Evolutionary conservation across 345 rosid genomes (phyloP), one percentile per base, ranked within the genome.

Genomic region (Lumnitzera racemosa): DNA sequence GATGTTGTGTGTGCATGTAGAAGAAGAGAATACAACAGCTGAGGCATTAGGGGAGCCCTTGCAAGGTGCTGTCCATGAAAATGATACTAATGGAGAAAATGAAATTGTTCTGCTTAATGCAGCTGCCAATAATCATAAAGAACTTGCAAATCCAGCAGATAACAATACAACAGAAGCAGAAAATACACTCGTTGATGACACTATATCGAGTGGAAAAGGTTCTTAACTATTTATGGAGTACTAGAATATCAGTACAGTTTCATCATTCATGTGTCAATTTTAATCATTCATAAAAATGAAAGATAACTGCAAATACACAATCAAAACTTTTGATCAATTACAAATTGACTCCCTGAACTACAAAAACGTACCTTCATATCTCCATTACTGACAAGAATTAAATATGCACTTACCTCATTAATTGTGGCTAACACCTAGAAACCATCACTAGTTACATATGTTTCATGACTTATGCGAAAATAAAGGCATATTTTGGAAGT

Each of bases 51-150:
- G 29, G 36, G 60, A 52, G 41, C 64, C 59, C 23, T 15, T 36
- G 51, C 60, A 70, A 14, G 80, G 68, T 59, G 41, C 70, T 58
- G 61, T 17, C 36, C 47, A 14, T 24, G 46, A 36, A 53, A 52
- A 63, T 36, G 71, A 55, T 23, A 56, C 41, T n/a, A 47, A 59
- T 23, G 61, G 46, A 48, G 71, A 56, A 59, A 71, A 70, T 66
- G 66, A 57, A 55, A 49, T 23, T 17, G 60, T 63, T 70, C 50
- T 66, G 43, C 24, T 29, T 2, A 49, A 41, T 59, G 69, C 67
- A 57, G 51, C 8, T 59, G 43, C 46, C 20, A 62, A 69, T 52
- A 53, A 24, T 29, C 47, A 46, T 46, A 61, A 57, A 48, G 70
- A 53, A 55, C 46, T 50, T 54, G 55, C 57, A 14, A 53, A 25